Conservation (phyloP, 306 rosid genomes). For the Castanopsis chinensis region DNA sequence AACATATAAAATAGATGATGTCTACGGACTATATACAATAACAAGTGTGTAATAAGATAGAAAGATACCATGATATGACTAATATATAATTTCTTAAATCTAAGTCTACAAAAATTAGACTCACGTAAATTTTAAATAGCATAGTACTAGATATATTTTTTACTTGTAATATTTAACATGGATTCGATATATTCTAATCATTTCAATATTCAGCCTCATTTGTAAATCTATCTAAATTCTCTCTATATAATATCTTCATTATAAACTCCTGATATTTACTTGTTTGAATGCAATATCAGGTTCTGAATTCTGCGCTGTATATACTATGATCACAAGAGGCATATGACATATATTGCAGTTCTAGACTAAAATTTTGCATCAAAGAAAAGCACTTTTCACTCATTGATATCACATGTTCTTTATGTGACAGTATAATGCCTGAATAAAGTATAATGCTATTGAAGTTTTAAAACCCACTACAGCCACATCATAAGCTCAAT, state of each 20-base stretch:
- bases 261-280: background rate
- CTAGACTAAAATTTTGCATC: background rate
- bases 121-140: too few relatives aligned
- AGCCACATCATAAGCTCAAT: background rate
- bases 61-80: too few relatives aligned
- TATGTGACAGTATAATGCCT: background rate
- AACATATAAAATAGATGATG: too few relatives aligned
- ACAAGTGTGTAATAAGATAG: too few relatives aligned
- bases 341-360: background rate
- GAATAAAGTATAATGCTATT: background rate
- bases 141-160: too few relatives aligned
- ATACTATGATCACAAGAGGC: background rate
- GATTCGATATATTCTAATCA: too few relatives aligned
- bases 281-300: background rate
- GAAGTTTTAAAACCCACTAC: background rate
- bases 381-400: background rate
- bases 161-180: too few relatives aligned
- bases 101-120: too few relatives aligned
- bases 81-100: too few relatives aligned
- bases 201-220: too few relatives aligned
- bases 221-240: background rate
- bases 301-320: background rate
- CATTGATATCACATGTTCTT: background rate
- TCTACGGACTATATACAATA: too few relatives aligned
- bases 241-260: background rate